These are phyloP conservation scores for Phytophthora pistaciae DNA, from an alignment of 352 stramenopile species.

Conservation along the genomic window DNA sequence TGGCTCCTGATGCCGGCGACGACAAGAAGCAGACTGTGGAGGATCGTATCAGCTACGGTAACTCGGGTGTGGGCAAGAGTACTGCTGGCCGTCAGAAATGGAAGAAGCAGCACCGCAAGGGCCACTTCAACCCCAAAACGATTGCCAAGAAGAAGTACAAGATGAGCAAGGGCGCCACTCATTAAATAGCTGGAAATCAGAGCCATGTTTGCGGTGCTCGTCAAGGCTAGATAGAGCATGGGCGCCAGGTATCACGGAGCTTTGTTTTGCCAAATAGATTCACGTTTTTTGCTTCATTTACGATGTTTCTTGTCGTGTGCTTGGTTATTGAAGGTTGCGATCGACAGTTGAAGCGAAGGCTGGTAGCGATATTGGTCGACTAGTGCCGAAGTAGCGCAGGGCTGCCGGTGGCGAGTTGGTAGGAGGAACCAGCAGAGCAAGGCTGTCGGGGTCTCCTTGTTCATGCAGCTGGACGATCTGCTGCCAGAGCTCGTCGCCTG, in stretches of 20 bases:
- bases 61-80: constrained; percentile 93
- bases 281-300: constrained; percentile 31
- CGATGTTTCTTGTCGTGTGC: constrained; percentile 11
- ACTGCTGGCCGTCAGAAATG: constrained; percentile 95
- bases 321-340: constrained; percentile 35
- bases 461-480: constrained; percentile 53
- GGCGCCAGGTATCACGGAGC: constrained; percentile 18
- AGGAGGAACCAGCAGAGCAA: constrained; percentile 59
- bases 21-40: constrained; percentile 73
- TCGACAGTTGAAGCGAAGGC: constrained; percentile 62
- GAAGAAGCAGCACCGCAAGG: constrained; percentile 90
- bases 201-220: constrained; percentile 4
- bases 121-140: constrained; percentile 94
- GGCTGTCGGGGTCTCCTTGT: constrained; percentile 37
- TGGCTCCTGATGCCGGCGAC: constrained; percentile 54
- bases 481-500: constrained; percentile 58
- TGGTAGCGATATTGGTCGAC: constrained; percentile 45
- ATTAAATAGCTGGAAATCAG: constrained; percentile 48
- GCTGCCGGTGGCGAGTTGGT: constrained; percentile 73
- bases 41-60: constrained; percentile 90
- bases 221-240: not conserved
- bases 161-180: constrained; percentile 64
- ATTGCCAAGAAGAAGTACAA: constrained; percentile 90
- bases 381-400: constrained; percentile 68
- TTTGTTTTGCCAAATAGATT: constrained; percentile 57